These are phyloP conservation scores for Cucumis melo DNA, from an alignment of 306 rosid species.

Conservation along the genomic window DNA sequence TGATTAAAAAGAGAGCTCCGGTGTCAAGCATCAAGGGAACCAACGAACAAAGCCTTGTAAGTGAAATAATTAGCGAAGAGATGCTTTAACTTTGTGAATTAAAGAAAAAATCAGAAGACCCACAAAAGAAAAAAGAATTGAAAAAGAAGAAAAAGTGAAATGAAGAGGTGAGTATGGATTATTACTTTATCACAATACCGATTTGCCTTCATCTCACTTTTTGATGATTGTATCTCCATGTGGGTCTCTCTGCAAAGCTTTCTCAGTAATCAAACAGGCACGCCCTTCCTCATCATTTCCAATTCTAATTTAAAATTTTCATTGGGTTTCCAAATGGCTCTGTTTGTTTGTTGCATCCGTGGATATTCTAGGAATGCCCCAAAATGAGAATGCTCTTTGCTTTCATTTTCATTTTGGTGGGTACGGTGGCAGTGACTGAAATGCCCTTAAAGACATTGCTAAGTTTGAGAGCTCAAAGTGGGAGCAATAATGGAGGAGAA, in stretches of 20 bases:
- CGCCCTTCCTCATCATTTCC: slow-evolving; percentile 12
- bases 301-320: not conserved
- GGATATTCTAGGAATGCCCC: not conserved
- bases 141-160: slow-evolving; percentile 13
- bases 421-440: not conserved
- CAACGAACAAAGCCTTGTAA: slow-evolving; percentile 27
- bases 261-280: slow-evolving; percentile 37
- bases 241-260: slow-evolving; percentile 25
- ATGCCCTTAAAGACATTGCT: not conserved
- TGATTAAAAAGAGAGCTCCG: slow-evolving; percentile 43
- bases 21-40: slow-evolving; percentile 75
- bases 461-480: not conserved
- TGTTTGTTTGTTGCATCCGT: slow-evolving; percentile 18
- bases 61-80: slow-evolving; percentile 30
- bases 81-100: slow-evolving; percentile 26
- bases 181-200: slow-evolving; percentile 27
- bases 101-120: slow-evolving; percentile 21
- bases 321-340: slow-evolving; percentile 14
- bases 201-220: slow-evolving; percentile 19
- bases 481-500: not conserved
- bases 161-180: not conserved
- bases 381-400: not conserved
- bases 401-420: not conserved
- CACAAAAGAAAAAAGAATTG: slow-evolving; percentile 11
- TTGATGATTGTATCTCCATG: slow-evolving; percentile 28